These are phyloP conservation scores for Populus tremula DNA, from an alignment of 345 rosid species.

Conservation along the genomic window DNA sequence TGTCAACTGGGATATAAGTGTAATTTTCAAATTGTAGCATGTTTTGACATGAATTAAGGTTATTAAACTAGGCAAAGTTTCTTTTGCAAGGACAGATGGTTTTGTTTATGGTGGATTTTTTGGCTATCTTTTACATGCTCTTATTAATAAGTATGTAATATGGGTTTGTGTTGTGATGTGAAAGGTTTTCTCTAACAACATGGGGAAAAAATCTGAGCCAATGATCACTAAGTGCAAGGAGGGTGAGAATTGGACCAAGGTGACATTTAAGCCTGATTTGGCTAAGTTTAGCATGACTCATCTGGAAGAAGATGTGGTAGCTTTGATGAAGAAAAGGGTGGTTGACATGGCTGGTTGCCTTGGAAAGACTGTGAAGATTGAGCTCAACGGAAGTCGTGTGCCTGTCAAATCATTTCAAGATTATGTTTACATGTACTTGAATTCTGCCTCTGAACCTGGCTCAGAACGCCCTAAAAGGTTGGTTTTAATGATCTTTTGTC, in stretches of 20 bases:
- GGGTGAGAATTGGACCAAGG: constrained; percentile 88
- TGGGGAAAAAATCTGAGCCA: constrained; percentile 85
- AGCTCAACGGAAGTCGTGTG: constrained; percentile 65
- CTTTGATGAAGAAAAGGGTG: constrained; percentile 86
- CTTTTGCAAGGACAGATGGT: background rate
- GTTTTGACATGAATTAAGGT: background rate
- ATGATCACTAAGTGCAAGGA: constrained; percentile 62
- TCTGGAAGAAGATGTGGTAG: constrained; percentile 88
- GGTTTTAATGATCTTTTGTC: background rate
- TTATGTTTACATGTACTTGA: constrained; percentile 68
- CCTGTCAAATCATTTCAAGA: constrained; percentile 77
- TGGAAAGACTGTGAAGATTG: constrained; percentile 88
- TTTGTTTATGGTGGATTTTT: background rate
- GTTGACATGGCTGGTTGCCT: constrained; percentile 92
- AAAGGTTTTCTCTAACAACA: constrained; percentile 81
- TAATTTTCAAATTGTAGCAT: background rate
- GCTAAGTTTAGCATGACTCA: constrained; percentile 72
- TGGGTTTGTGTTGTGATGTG: constrained; percentile 9
- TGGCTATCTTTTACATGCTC: background rate
- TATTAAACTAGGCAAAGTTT: background rate
- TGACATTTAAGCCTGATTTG: constrained; percentile 81
- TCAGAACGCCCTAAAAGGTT: constrained; percentile 59
- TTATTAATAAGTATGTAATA: background rate
- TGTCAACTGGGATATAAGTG: background rate
- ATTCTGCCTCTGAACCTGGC: constrained; percentile 42